Conservation (phyloP, 495 filamentous ascomycete genomes). For the Melanomma pulvis-pyrius region DNA sequence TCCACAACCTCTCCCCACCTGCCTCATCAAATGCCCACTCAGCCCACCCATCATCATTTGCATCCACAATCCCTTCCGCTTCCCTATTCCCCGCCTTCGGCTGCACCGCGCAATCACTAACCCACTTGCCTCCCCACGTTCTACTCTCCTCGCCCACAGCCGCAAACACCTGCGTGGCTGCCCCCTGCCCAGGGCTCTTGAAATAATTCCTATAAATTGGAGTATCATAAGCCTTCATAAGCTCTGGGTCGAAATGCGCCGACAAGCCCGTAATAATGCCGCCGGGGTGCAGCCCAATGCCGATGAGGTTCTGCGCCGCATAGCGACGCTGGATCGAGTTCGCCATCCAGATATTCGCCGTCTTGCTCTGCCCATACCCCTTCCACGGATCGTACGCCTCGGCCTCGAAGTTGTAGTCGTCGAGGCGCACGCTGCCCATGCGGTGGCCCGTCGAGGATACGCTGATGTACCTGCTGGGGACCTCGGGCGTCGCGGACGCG, state of each 20-base stretch:
- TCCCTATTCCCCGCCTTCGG: slow-evolving; percentile 26
- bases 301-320: slow-evolving; percentile 22
- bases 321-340: slow-evolving; percentile 31
- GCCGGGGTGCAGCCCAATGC: slow-evolving; percentile 30
- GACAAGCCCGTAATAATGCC: not conserved
- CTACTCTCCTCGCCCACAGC: slow-evolving; percentile 46
- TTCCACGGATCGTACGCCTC: slow-evolving; percentile 3
- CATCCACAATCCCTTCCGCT: not conserved
- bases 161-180: slow-evolving; percentile 50
- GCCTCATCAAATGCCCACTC: slow-evolving; percentile 23
- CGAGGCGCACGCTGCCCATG: slow-evolving; percentile 10
- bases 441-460: slow-evolving; percentile 24
- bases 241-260: not conserved
- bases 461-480: slow-evolving; percentile 24
- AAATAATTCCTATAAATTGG: slow-evolving; percentile 5
- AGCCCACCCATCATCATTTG: slow-evolving; percentile 18
- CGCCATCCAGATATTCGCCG: slow-evolving; percentile 33
- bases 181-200: slow-evolving; percentile 38
- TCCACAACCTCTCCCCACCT: slow-evolving; percentile 33
- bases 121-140: slow-evolving; percentile 43
- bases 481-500: slow-evolving; percentile 16
- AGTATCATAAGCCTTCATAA: slow-evolving; percentile 21
- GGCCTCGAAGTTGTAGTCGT: slow-evolving; percentile 31
- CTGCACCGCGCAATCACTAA: slow-evolving; percentile 45
- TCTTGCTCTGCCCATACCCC: slow-evolving; percentile 31